phyloP scores from a whole-genome alignment of 345 rosid species.

The Lepidium aucheri region DNA sequence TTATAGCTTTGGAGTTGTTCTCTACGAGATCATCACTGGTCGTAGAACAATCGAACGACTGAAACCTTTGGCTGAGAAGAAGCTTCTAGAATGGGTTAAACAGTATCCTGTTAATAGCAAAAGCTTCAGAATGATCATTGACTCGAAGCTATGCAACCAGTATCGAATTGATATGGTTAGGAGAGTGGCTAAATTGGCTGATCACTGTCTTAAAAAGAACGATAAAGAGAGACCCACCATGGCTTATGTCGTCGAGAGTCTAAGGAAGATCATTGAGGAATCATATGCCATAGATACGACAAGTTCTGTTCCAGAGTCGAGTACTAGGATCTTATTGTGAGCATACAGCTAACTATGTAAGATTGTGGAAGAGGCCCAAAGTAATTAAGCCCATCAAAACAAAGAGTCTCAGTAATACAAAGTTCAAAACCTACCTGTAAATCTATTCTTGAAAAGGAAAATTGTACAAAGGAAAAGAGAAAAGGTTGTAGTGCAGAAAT shows the following conservation, averaged over 20 bases:
- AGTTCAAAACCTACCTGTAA: too few species aligned
- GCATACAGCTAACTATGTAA: not conserved
- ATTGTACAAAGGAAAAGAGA: not conserved
- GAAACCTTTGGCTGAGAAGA: slow-evolving; percentile 53
- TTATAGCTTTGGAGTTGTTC: slow-evolving; percentile 91
- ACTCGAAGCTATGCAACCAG: slow-evolving; percentile 54
- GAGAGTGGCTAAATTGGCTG: slow-evolving; percentile 59
- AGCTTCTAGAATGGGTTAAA: slow-evolving; percentile 91
- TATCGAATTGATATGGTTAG: slow-evolving; percentile 40
- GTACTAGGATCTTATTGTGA: not conserved
- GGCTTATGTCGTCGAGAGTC: slow-evolving; percentile 42
- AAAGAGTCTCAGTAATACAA: not conserved
- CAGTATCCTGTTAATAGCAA: slow-evolving; percentile 57
- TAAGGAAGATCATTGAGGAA: slow-evolving; percentile 52
- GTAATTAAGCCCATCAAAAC: not conserved
- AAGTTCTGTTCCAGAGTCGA: not conserved
- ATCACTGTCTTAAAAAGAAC: slow-evolving; percentile 65
- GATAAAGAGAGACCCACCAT: slow-evolving; percentile 67
- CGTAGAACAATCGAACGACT: slow-evolving; percentile 63
- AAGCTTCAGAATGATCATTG: slow-evolving; percentile 65
- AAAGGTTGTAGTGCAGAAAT: slow-evolving; percentile 9
- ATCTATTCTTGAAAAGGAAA: not conserved
- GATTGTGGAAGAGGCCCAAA: not conserved
- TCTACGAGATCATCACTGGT: slow-evolving; percentile 88
- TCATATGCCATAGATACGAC: slow-evolving; percentile 20